Evolutionary conservation across 768 basidiomycete genomes (phyloP).

Genomic region (Mycena vitilis): DNA sequence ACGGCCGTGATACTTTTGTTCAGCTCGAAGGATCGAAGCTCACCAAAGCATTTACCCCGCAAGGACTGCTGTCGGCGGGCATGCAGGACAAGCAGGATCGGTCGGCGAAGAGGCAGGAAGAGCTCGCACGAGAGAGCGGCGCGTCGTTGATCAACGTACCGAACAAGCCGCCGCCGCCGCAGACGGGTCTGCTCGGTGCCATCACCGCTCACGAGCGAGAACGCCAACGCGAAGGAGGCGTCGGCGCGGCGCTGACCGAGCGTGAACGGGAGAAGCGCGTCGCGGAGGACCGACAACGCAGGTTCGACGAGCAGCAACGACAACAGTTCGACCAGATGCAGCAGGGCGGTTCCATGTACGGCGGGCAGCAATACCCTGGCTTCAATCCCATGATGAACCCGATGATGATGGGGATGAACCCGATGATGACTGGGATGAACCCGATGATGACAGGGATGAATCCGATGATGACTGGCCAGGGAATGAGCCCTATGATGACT

Average conservation of each 20-base stretch:
- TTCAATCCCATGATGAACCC: conserved; percentile 86
- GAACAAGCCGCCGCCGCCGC: conserved; percentile 92
- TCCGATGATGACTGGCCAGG: conserved; percentile 61
- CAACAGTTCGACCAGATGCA: conserved; percentile 94
- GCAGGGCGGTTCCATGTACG: conserved; percentile 80
- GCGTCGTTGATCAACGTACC: conserved; percentile 96
- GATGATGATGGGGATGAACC: conserved; percentile 71
- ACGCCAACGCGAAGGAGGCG: conserved; percentile 92
- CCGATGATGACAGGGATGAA: conserved; percentile 54
- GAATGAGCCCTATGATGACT: conserved; percentile 55
- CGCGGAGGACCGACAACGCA: conserved; percentile 92
- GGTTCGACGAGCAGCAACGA: conserved; percentile 90
- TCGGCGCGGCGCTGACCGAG: conserved; percentile 95
- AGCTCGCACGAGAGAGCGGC: conserved; percentile 91
- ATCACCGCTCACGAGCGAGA: conserved; percentile 96
- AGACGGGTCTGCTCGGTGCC: conserved; percentile 94
- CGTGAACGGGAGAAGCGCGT: conserved; percentile 92
- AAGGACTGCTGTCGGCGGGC: conserved; percentile 94
- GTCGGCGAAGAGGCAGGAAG: conserved; percentile 95
- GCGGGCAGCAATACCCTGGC: conserved; percentile 56
- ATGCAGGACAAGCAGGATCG: conserved; percentile 96
- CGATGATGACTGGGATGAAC: conserved; percentile 51
- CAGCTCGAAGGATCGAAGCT: conserved; percentile 80
- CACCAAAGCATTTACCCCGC: conserved; percentile 93
- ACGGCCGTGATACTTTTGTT: conserved; percentile 70